Base-by-base conservation (phyloP, 1,284 basidiomycete species). In the Amylostereum chailletii region DNA sequence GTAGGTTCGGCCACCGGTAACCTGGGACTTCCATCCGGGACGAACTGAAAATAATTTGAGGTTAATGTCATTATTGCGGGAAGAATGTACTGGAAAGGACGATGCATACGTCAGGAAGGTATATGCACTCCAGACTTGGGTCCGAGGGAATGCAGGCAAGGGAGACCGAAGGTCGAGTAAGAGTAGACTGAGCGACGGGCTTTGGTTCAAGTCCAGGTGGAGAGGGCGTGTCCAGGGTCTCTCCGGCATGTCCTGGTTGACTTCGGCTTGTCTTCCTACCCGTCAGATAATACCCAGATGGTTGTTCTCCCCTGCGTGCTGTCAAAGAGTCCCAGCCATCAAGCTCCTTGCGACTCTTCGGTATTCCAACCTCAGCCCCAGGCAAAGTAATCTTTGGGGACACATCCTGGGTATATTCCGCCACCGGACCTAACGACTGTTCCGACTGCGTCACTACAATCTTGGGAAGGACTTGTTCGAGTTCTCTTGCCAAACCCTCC, bases 391-490 rank as follows among this genome's bases (percentile, higher is more conserved):
- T 30, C 30, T 34, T 51, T 10, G 50, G 36, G n/a, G 45, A 46
- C 30, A 19, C 39, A n/a, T 19, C 4, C 5, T 5, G 37, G 2
- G 36, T 30, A 9, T 32, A 39, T 27, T 10, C 27, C 38, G 29
- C 37, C 10, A 31, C 38, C 40, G 31, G 30, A 31, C 42, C 43
- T 3, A 55, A 26, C n/a, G 53, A 54, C 37, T 56, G 54, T 6
- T 37, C 38, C 4, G 55, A 57, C 34, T 48, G 56, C 29, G 55
- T 57, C 38, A 56, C 48, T 11, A 57, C 55, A 34, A 57, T 57
- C 42, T 31, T 47, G 10, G 55, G 55, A 3, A 56, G 37, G 7
- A 47, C 37, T 38, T 51, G 45, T 26, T 47, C 42, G 11, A 57
- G 45, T 30, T 57, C 55, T n/a, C 37, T 29, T 2, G 54, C 55